Percentiles rank a stretch among this genome's conserved stretches.
Conservation (phyloP, 768 basidiomycete species). For the Serendipita vermifera region DNA sequence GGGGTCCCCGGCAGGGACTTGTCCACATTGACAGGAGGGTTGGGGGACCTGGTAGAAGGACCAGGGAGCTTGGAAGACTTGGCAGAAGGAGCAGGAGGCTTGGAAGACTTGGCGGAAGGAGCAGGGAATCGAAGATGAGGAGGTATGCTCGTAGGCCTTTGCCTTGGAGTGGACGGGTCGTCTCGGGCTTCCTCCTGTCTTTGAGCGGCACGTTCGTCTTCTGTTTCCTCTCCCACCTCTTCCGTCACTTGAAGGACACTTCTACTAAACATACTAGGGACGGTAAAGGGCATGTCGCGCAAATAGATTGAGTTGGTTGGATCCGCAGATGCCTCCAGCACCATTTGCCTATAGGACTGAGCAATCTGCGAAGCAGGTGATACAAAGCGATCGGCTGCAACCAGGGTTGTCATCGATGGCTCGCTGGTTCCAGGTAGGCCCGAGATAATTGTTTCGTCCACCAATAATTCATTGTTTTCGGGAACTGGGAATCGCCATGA, state of each 20-base stretch:
- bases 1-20: conserved; percentile 1
- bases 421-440: conserved; percentile 2
- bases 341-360: not conserved
- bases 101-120: not conserved
- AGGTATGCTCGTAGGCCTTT: not conserved
- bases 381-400: not conserved
- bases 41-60: not conserved
- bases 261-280: conserved; percentile 5
- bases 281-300: conserved; percentile 5
- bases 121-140: not conserved
- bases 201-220: not conserved
- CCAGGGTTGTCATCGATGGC: conserved; percentile 4
- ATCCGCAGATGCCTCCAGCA: not conserved
- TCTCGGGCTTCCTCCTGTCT: not conserved
- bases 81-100: not conserved
- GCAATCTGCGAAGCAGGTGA: conserved; percentile 1
- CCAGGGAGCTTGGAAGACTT: not conserved
- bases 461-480: not conserved
- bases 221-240: not conserved
- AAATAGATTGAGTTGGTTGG: conserved; percentile 5
- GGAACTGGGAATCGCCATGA: not conserved
- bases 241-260: not conserved
- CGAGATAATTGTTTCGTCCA: not conserved
- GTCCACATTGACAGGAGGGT: not conserved
- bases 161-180: not conserved